Base-by-base conservation (phyloP, 1,284 basidiomycete genomes). In the Schizopora paradoxa region DNA sequence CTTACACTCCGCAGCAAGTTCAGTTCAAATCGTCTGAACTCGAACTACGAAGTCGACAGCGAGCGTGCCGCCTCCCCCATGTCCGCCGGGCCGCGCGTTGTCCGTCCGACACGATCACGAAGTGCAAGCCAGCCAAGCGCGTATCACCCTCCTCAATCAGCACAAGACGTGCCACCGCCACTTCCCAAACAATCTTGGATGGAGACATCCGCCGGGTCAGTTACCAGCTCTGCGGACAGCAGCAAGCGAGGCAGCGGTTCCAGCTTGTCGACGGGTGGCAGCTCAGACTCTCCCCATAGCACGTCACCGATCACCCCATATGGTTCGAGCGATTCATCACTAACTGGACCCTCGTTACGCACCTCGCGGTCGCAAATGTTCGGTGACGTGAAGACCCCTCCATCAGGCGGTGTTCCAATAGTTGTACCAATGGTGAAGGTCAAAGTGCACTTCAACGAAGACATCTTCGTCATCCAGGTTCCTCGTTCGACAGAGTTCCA, bases 391-490 rank as follows among this genome's bases (percentile, higher is more conserved):
- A 51, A 49, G 53, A 49, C 54, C 44, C 22, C 52, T 47, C n/a
- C 54, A 47, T 29, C 43, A 58, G 14, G 54, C 58, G 14, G 56
- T 57, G 33, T 54, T 53, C 32, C 67, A 63, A 7, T 51, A 55
- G 18, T 56, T 57, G 35, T 33, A 55, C 61, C 64, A 26, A 77
- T 78, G 19, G 82, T 92, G 31, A 87, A 90, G 63, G 82, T 93
- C 58, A 91, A 91, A 64, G 88, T 95, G 44, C 82, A 86, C 63
- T 92, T 84, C 69, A 79, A 86, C 57, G 84, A 91, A 56, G 93
- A 96, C 61, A 83, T 91, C 43, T 96, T 94, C 61, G 85, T 93
- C 51, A 89, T 98, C 50, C 89, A 92, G 61, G 88, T 95, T 8
- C 76, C 90, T 28, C 73, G 83, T 31, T 66, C 72, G 47, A 88